Evolutionary conservation across 2,329 filamentous ascomycete genomes (phyloP).

Genomic region (Aspergillus quadricinctus): DNA sequence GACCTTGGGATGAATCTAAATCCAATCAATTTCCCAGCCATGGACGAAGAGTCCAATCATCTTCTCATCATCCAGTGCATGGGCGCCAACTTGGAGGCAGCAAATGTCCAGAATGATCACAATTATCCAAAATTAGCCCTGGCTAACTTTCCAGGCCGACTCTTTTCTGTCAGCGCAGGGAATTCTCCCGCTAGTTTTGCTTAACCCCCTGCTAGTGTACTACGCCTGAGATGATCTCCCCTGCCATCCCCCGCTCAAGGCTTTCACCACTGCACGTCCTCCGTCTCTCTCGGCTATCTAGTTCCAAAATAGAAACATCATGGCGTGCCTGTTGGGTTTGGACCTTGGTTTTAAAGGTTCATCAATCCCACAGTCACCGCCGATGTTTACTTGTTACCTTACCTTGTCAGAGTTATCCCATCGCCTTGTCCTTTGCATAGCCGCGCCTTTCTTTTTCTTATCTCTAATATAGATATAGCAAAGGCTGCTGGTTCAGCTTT

Average conservation of each 20-base stretch:
- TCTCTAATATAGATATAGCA: slow-evolving; percentile 29
- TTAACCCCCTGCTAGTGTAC: slow-evolving; percentile 1
- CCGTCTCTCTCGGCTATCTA: slow-evolving; percentile 13
- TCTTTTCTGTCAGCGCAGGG: not conserved
- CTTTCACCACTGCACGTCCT: slow-evolving; percentile 13
- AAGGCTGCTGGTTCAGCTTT: slow-evolving; percentile 42
- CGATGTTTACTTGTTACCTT: slow-evolving; percentile 8
- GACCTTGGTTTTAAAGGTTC: slow-evolving; percentile 19
- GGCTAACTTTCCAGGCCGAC: slow-evolving; percentile 12
- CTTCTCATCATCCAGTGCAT: slow-evolving; percentile 7
- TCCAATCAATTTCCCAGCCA: slow-evolving; percentile 17
- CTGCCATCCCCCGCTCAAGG: slow-evolving; percentile 7
- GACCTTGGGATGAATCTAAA: slow-evolving; percentile 9
- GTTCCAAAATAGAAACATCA: slow-evolving; percentile 22
- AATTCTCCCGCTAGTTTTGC: slow-evolving; percentile 4
- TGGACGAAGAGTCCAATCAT: slow-evolving; percentile 13
- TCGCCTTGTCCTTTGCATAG: slow-evolving; percentile 17
- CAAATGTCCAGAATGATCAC: slow-evolving; percentile 6
- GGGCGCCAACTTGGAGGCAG: slow-evolving; percentile 12
- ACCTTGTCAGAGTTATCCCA: slow-evolving; percentile 13
- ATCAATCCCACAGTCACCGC: slow-evolving; percentile 13
- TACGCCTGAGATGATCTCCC: slow-evolving; percentile 11
- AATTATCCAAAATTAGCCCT: slow-evolving; percentile 23
- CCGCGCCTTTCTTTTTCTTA: slow-evolving; percentile 25
- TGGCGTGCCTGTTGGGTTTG: slow-evolving; percentile 9